These are phyloP conservation scores for Hortiboletus campestris DNA, from an alignment of 768 basidiomycete species.

Conservation along the genomic window DNA sequence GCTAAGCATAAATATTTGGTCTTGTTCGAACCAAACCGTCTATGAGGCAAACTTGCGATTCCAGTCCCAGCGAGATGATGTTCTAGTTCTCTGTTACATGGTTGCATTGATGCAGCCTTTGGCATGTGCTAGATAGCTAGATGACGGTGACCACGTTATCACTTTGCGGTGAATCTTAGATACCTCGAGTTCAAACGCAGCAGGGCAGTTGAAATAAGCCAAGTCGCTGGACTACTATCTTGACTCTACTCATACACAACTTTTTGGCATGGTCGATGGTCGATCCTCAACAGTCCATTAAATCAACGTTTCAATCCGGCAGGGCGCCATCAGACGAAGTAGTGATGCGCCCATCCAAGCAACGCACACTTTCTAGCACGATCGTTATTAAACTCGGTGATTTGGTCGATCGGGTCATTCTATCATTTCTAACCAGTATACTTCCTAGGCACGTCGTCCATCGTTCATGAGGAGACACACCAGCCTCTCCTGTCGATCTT, in stretches of 20 bases:
- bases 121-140: too few species aligned
- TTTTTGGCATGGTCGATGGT: constrained; percentile 1
- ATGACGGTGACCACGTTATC: too few species aligned
- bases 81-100: too few species aligned
- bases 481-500: constrained; percentile 88
- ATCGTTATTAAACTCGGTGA: constrained; percentile 86
- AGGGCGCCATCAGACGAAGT: constrained; percentile 9
- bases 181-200: too few species aligned
- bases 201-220: too few species aligned
- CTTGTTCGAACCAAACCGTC: too few species aligned
- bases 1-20: too few species aligned
- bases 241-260: background rate
- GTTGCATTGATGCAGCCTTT: too few species aligned
- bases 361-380: constrained; percentile 45
- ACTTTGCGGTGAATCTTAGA: too few species aligned
- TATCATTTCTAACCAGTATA: constrained; percentile 8
- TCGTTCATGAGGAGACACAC: constrained; percentile 92
- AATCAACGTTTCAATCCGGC: background rate
- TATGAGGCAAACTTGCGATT: too few species aligned
- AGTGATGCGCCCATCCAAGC: constrained; percentile 19
- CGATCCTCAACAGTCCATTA: constrained; percentile 12
- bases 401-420: constrained; percentile 13
- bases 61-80: too few species aligned
- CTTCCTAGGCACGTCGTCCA: constrained; percentile 80
- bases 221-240: too few species aligned